These are phyloP conservation scores for Fusarium burgessii DNA, from an alignment of 2,329 filamentous ascomycete species.

Conservation along the genomic window DNA sequence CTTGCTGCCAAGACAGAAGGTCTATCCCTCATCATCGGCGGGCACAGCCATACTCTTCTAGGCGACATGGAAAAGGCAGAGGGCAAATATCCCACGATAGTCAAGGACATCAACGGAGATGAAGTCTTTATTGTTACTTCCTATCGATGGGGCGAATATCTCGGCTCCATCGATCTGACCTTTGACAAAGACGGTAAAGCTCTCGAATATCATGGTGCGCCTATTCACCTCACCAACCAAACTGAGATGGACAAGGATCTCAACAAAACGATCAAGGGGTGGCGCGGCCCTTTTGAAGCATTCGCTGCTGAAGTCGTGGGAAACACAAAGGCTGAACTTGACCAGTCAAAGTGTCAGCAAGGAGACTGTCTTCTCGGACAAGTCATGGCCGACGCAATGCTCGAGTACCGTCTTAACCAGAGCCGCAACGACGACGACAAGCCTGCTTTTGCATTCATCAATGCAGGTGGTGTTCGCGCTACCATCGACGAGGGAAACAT, in stretches of 20 bases:
- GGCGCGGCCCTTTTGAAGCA: conserved; percentile 71
- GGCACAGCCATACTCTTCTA: conserved; percentile 70
- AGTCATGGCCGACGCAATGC: conserved; percentile 69
- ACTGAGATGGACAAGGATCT: conserved; percentile 68
- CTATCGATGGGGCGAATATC: conserved; percentile 76
- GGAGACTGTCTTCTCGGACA: conserved; percentile 70
- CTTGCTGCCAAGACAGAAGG: conserved; percentile 71
- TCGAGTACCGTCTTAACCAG: conserved; percentile 67
- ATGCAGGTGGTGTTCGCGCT: conserved; percentile 73
- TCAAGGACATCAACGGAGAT: conserved; percentile 69
- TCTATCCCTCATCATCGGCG: conserved; percentile 76
- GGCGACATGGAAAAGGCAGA: conserved; percentile 68
- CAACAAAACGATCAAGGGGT: conserved; percentile 68
- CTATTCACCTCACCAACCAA: conserved; percentile 72
- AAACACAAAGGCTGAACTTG: conserved; percentile 64
- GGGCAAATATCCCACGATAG: conserved; percentile 73
- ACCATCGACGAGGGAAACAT: conserved; percentile 71
- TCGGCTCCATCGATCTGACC: conserved; percentile 75
- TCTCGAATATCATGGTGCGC: conserved; percentile 71
- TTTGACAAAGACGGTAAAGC: conserved; percentile 72
- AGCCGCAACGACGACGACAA: conserved; percentile 53
- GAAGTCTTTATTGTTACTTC: conserved; percentile 77
- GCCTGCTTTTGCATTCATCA: conserved; percentile 69
- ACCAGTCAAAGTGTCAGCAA: conserved; percentile 68
- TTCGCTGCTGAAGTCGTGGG: conserved; percentile 70